These are phyloP conservation scores for Alternaria sp. DNA, from an alignment of 2,329 filamentous ascomycete species.

Conservation along the genomic window DNA sequence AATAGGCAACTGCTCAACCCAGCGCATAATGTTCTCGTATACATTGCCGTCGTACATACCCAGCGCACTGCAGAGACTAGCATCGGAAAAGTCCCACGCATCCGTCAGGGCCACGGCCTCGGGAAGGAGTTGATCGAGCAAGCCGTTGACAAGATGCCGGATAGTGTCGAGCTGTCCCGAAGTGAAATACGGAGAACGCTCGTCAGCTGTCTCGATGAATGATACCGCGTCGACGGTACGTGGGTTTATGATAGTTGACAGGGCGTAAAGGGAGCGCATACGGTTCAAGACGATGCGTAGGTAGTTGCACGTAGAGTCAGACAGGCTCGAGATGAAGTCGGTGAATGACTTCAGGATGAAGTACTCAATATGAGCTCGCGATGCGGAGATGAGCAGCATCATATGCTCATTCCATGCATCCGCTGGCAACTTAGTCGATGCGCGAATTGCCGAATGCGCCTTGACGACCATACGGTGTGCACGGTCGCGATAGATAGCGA, in stretches of 20 bases:
- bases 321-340: not conserved
- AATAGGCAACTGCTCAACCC: constrained; percentile 37
- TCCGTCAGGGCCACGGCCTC: constrained; percentile 59
- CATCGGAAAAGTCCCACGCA: constrained; percentile 59
- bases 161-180: constrained; percentile 47
- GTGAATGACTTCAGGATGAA: constrained; percentile 30
- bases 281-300: constrained; percentile 17
- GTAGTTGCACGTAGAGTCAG: constrained; percentile 12
- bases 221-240: constrained; percentile 31
- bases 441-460: constrained; percentile 5
- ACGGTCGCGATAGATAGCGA: constrained; percentile 31
- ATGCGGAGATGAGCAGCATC: constrained; percentile 33
- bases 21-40: constrained; percentile 55
- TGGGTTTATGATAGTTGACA: constrained; percentile 50
- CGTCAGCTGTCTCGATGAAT: constrained; percentile 27
- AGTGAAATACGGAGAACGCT: not conserved
- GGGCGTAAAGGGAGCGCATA: constrained; percentile 54
- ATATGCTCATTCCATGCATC: constrained; percentile 38
- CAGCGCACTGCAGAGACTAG: constrained; percentile 57
- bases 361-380: constrained; percentile 35
- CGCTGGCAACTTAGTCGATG: constrained; percentile 6
- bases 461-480: constrained; percentile 20
- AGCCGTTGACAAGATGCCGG: constrained; percentile 27
- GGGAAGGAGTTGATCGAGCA: constrained; percentile 55
- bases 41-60: constrained; percentile 58